Evolutionary conservation across 805 yeast species (phyloP).

Genomic region (Pichia deserticola): DNA sequence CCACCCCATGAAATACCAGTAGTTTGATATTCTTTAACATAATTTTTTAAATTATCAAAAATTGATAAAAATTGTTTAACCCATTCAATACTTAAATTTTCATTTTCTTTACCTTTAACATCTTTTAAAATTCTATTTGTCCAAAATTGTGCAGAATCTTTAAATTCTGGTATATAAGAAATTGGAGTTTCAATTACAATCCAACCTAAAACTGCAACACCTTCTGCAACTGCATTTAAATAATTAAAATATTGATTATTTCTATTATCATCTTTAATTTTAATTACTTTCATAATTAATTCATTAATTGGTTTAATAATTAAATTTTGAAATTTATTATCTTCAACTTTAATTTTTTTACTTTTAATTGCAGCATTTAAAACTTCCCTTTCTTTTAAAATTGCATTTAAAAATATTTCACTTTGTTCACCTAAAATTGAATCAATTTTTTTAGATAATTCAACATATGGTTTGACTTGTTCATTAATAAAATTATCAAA

Average conservation of each 20-base stretch:
- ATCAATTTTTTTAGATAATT: slow-evolving; percentile 46
- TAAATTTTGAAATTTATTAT: slow-evolving; percentile 47
- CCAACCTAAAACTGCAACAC: slow-evolving; percentile 90
- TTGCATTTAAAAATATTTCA: slow-evolving; percentile 40
- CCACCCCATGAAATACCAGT: slow-evolving; percentile 82
- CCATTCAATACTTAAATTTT: slow-evolving; percentile 52
- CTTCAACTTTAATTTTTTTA: slow-evolving; percentile 55
- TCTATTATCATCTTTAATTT: slow-evolving; percentile 70
- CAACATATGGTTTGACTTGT: slow-evolving; percentile 53
- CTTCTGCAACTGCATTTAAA: slow-evolving; percentile 81
- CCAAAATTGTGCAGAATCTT: slow-evolving; percentile 92
- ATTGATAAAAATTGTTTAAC: slow-evolving; percentile 56
- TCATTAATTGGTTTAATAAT: slow-evolving; percentile 58
- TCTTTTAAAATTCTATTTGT: slow-evolving; percentile 85
- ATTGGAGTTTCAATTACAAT: slow-evolving; percentile 70
- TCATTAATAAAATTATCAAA: slow-evolving; percentile 49
- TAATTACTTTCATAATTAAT: slow-evolving; percentile 47
- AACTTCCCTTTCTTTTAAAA: slow-evolving; percentile 51
- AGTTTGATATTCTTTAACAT: slow-evolving; percentile 70
- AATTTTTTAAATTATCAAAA: slow-evolving; percentile 62
- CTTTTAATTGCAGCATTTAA: slow-evolving; percentile 52
- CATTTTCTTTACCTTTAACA: slow-evolving; percentile 54
- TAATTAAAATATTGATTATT: slow-evolving; percentile 57
- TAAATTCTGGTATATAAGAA: slow-evolving; percentile 69
- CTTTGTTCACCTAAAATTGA: slow-evolving; percentile 53